phyloP scores from a whole-genome alignment of 1,139 yeast genomes.

The Candida glucosophila region DNA sequence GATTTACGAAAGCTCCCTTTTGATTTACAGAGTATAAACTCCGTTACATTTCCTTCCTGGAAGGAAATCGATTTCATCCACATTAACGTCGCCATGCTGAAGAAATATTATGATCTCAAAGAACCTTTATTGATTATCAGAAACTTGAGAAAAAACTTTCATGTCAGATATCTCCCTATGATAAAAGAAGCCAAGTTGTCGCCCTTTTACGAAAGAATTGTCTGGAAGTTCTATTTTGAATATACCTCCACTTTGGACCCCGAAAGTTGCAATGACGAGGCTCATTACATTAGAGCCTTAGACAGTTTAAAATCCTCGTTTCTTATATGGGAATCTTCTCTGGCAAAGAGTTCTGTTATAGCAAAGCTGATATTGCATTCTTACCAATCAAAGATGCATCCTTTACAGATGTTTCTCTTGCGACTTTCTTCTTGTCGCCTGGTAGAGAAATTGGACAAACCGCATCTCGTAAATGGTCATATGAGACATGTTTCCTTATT shows the following conservation, averaged over 20 bases:
- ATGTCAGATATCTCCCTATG: constrained; percentile 16
- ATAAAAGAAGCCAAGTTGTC: constrained; percentile 16
- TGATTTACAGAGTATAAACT: constrained; percentile 7
- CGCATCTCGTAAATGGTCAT: constrained; percentile 5
- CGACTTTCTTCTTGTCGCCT: constrained; percentile 11
- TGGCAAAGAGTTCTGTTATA: constrained; percentile 9
- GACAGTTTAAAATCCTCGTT: constrained; percentile 20
- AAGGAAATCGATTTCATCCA: constrained; percentile 10
- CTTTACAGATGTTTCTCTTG: constrained; percentile 20
- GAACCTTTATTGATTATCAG: constrained; percentile 24
- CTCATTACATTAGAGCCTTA: constrained; percentile 15
- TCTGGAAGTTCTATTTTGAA: constrained; percentile 36
- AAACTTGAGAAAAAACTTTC: constrained; percentile 21
- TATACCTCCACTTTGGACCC: constrained; percentile 14
- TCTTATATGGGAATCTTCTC: constrained; percentile 34
- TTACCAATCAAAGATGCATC: constrained; percentile 10
- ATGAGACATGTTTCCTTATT: constrained; percentile 10
- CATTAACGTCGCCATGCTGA: constrained; percentile 23
- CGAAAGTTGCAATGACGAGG: constrained; percentile 12
- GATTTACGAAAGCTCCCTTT: constrained; percentile 18
- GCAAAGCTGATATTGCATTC: constrained; percentile 10
- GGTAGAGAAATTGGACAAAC: constrained; percentile 8
- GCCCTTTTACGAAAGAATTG: constrained; percentile 33
- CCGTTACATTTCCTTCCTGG: constrained; percentile 6
- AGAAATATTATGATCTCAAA: constrained; percentile 26